A percentile compares a stretch with the other conserved stretches of the same genome.
Conservation (phyloP, 2,329 filamentous ascomycete species). For the Fusarium sp. region DNA sequence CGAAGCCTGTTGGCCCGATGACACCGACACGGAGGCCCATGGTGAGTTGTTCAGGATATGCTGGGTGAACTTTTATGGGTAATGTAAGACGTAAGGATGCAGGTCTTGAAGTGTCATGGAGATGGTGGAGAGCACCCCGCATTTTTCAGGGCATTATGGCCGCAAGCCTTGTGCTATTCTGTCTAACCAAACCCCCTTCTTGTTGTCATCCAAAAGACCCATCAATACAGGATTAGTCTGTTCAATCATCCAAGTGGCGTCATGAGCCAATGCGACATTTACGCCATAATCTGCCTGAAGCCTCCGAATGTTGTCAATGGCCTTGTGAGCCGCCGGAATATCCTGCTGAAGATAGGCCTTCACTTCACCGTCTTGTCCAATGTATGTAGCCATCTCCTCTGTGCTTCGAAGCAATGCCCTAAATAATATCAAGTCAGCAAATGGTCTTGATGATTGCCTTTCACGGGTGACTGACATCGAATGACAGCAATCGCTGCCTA, state of each 20-base stretch:
- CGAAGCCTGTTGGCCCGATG: neutral
- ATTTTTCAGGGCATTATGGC: neutral
- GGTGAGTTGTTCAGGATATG: neutral
- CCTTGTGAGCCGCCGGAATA: neutral
- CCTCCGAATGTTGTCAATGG: neutral
- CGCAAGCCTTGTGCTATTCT: neutral
- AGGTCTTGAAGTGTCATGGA: neutral
- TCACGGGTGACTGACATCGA: neutral
- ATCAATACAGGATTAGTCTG: neutral
- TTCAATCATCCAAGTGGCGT: neutral
- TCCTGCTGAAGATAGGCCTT: neutral
- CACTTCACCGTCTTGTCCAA: neutral
- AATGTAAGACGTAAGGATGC: neutral
- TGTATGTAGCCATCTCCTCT: neutral
- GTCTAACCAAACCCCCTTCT: neutral
- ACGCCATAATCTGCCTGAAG: neutral
- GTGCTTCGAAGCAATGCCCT: neutral
- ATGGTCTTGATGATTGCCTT: neutral
- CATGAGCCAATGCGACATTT: neutral
- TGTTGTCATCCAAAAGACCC: neutral
- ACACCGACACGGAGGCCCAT: neutral
- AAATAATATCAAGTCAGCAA: neutral
- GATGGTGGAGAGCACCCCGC: neutral
- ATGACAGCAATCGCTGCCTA: neutral
- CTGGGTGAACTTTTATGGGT: neutral